phyloP scores from a whole-genome alignment of 2,329 filamentous ascomycete species.

The Fusarium scirpi region DNA sequence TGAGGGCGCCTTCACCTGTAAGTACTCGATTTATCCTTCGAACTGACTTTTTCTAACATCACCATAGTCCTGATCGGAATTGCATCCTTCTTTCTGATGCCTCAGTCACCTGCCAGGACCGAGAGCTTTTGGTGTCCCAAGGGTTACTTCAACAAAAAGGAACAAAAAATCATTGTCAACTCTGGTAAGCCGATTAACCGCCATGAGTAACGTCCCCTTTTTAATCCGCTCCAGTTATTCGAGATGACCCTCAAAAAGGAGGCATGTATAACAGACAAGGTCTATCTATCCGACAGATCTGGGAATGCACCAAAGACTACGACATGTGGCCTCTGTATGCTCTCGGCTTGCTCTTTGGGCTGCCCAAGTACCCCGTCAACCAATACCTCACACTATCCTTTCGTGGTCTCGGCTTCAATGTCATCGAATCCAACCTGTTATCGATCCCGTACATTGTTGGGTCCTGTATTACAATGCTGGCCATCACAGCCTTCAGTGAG shows the following conservation, averaged over 20 bases:
- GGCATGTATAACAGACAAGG: conserved; percentile 67
- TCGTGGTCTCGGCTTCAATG: conserved; percentile 60
- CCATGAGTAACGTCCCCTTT: background rate
- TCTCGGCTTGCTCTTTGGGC: conserved; percentile 60
- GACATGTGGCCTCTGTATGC: conserved; percentile 66
- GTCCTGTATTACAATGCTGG: conserved; percentile 59
- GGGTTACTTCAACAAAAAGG: background rate
- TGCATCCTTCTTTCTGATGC: background rate
- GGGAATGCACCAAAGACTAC: conserved; percentile 62
- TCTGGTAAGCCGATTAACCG: background rate
- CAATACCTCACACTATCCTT: conserved; percentile 66
- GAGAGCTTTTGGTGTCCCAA: background rate
- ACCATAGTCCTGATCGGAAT: background rate
- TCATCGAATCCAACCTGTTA: conserved; percentile 60
- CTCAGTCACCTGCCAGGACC: background rate
- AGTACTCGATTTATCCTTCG: background rate
- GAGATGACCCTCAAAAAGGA: conserved; percentile 68
- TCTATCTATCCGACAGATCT: conserved; percentile 58
- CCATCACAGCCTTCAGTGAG: conserved; percentile 59
- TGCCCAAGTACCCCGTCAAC: conserved; percentile 60
- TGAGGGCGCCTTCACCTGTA: conserved; percentile 50
- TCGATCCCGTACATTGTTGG: conserved; percentile 62
- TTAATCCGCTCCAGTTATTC: conserved; percentile 53
- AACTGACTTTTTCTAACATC: background rate
- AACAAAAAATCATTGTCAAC: conserved; percentile 62